Evolutionary conservation across 2,329 filamentous ascomycete genomes (phyloP), one percentile per base, ranked within the genome.

Genomic region (Exserohilum turcica): DNA sequence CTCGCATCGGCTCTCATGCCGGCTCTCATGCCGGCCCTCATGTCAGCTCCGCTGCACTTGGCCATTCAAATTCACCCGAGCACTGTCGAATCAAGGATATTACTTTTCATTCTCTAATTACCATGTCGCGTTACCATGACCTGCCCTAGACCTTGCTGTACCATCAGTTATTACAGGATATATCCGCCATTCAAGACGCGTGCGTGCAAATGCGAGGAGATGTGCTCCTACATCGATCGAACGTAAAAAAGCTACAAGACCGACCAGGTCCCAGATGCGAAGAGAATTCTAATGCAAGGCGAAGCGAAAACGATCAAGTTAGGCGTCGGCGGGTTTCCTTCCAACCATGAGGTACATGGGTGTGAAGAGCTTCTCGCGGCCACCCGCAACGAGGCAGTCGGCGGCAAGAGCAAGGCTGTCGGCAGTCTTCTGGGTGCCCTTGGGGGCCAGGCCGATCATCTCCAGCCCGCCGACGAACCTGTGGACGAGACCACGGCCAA

Each of bases 321-420:
- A 73, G 44, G 70, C 68, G 29, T 65, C 46, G 10, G 57, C 63
- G n/a, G 93, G 91, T 83, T 97, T 97, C 78, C 90, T 86, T 56
- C 86, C 93, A 54, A 97, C 85, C 91, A 97, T 97, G 71, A 97
- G 81, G 79, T 96, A 97, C 93, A 97, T 97, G 51, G 93, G 93
- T 1, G 93, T 97, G 79, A 97, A 97, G n/a, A 97, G 84, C 76
- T 96, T 90, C 79, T 92, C 83, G 74, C 86, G 85, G 31, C 87
- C 93, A 76, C 93, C 93, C 42, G 90, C 91, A 18, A 96, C 92
- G 45, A 97, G 80, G 67, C 86, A 89, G 76, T 97, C 92, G 9
- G 85, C 92, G 28, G 91, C 92, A 53, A 86, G 71, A 5, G 89
- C 92, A 68, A 97, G 78, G 69, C 89, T 92, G 77, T 97, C 89